Conservation (phyloP, 305 asterid species). For the Ilex paraguariensis region DNA sequence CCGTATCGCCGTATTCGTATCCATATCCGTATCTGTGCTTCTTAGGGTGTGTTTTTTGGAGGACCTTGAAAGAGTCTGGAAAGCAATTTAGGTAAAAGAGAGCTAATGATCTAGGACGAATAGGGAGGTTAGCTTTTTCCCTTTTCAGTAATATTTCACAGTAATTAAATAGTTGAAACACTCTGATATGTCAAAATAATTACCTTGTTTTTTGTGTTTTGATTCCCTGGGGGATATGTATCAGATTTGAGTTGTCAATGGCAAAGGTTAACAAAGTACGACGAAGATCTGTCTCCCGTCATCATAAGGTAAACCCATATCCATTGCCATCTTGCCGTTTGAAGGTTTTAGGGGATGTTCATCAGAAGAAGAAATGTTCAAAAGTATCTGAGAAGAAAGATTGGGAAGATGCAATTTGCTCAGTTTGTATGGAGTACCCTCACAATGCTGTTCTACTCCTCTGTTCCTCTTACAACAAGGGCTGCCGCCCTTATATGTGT, state of each 20-base stretch:
- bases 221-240: neutral
- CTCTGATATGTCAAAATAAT: too few relatives aligned
- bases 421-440: constrained; percentile 78
- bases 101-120: too few relatives aligned
- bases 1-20: too few relatives aligned
- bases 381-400: constrained; percentile 50
- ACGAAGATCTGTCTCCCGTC: constrained; percentile 7
- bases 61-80: too few relatives aligned
- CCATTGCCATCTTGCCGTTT: constrained; percentile 35
- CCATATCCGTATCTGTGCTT: too few relatives aligned
- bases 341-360: constrained; percentile 30
- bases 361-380: constrained; percentile 18
- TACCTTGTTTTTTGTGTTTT: too few relatives aligned
- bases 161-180: too few relatives aligned
- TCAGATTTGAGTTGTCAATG: constrained; percentile 27
- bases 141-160: too few relatives aligned
- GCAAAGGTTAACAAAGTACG: constrained; percentile 55
- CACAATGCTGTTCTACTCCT: constrained; percentile 83
- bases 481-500: constrained; percentile 87
- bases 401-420: constrained; percentile 65
- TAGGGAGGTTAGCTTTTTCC: too few relatives aligned
- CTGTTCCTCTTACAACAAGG: constrained; percentile 72
- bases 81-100: too few relatives aligned
- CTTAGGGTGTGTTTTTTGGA: too few relatives aligned
- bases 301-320: constrained; percentile 12